Base-by-base conservation (phyloP, 768 basidiomycete genomes). In the Calocybe cyanea region DNA sequence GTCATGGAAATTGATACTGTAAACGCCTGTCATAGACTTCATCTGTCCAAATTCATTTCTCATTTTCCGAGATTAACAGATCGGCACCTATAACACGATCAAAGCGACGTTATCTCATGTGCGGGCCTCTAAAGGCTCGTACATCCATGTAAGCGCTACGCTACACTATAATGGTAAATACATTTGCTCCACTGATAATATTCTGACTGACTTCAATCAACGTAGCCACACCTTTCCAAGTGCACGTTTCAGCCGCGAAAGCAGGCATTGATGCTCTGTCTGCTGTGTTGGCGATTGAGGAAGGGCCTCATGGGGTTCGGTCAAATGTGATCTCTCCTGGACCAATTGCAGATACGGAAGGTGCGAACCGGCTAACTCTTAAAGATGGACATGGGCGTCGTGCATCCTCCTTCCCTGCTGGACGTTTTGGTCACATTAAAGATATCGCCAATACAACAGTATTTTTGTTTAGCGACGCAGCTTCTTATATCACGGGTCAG, bases 1-100 rank as follows among this genome's bases (percentile, higher is more conserved):
- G 94, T 97, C 25, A 73, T 97, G 48, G 90, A 92, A 60, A 97
- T 97, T 56, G 95, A 98, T 65, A 85, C 90, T 8, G 90, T 89
- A n/a, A n/a, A 58, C 8, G 79, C 63, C 34, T 46, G 20, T 37
- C 6, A 28, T 6, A 5, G 25, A 28, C 11, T 40, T 14, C 28
- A 19, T 33, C 19, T 24, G 13, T 18, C 6, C 14, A 14, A 18
- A 35, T 5, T 6, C 34, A 14, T 35, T 5, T 6, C 34, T n/a
- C 34, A 35, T 7, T 35, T n/a, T 5, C n/a, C 17, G 34, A 6
- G 34, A 35, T 6, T 30, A 36, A 25, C 59, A 92, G 87, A 71
- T 96, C 21, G 95, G 95, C 9, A 93, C 92, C 4, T 97, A 81
- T 69, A 86, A 96, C 66, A 97, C 94, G 3, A 77, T 96, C 65